Evolutionary conservation across 352 stramenopile genomes (phyloP), one percentile per base, ranked within the genome.

Genomic region (Phytophthora brassicae): DNA sequence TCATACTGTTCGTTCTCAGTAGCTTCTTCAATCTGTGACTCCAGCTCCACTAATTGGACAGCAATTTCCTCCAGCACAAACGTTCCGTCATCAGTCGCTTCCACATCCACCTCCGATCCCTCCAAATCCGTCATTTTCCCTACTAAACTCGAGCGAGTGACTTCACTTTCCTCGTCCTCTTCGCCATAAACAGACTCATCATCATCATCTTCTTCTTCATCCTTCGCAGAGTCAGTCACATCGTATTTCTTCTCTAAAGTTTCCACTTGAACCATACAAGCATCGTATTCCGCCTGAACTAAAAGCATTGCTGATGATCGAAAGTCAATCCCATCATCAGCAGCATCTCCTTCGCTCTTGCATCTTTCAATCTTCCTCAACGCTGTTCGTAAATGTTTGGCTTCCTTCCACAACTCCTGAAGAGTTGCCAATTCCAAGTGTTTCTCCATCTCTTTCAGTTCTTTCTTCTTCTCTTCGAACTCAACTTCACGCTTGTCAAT

Each of bases 1-100:
- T 94, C 86, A 52, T 94, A 92, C 2, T 94, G 75, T 58, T 94
- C 86, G 24, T 88, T 86, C 44, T 90, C 84, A 0, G 86, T 94
- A 2, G 86, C 86, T 23, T 79, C 66, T 38, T 94, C 81, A 31
- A 94, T 92, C 60, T 84, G 64, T 8, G 35, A 47, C 48, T 94
- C 86, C 1, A 94, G 67, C 33, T 88, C 69, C 5, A 64, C 66
- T 14, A 94, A 64, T 52, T 90, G 84, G 3, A 67, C 65, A 7
- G 64, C 56, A 24, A 92, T 85, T n/a, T 80, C 80, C 46, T 91
- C 77, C 6, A 89, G 52, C 12, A 62, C 68, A 24, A 46, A 65
- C 4, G 56, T 60, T 4, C 59, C 66, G 49, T 84, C 74, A n/a
- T 66, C 66, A 28, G 60, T 42, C 17, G 51, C 31, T 8, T 74